Percentiles rank a stretch among this genome's conserved stretches.
Conservation (phyloP, 163 green algal genomes). For the Scenedesmus sp. region DNA sequence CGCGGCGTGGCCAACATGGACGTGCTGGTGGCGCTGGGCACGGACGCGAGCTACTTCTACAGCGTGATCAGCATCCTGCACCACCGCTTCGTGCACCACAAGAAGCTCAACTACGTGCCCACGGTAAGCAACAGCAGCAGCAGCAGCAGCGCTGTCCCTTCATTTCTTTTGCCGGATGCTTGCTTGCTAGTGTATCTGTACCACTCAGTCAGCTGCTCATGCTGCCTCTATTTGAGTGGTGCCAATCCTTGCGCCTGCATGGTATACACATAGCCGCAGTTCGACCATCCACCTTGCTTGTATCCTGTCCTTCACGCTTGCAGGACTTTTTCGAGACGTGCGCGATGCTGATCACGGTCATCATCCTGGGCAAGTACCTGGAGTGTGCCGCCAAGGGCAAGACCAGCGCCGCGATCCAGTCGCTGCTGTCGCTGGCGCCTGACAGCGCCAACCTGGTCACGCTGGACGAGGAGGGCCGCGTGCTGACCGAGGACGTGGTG, state of each 20-base stretch:
- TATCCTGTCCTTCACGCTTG: background rate
- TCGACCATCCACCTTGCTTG: background rate
- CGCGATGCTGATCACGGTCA: constrained; percentile 98
- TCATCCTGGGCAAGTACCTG: constrained; percentile 98
- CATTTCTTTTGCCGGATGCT: no score
- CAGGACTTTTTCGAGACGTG: constrained; percentile 98
- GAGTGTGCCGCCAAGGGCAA: constrained; percentile 93
- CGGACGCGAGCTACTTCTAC: constrained; percentile 94
- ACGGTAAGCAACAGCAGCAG: constrained; percentile 49
- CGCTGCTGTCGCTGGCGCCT: constrained; percentile 83
- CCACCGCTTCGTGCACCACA: constrained; percentile 72
- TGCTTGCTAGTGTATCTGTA: no score
- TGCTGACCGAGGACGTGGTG: constrained; percentile 75
- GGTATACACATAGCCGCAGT: background rate
- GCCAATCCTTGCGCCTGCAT: background rate
- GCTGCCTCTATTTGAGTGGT: no score
- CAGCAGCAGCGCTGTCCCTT: background rate
- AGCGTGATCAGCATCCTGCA: constrained; percentile 87
- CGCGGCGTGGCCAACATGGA: constrained; percentile 97
- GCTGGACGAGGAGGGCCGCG: constrained; percentile 65
- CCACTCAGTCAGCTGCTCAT: no score
- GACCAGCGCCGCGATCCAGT: constrained; percentile 88
- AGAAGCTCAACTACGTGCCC: constrained; percentile 64
- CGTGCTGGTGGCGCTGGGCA: constrained; percentile 97
- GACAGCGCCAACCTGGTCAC: constrained; percentile 75